Base-by-base conservation (phyloP, 1,284 basidiomycete species). In the Apiotrichum gracile region DNA sequence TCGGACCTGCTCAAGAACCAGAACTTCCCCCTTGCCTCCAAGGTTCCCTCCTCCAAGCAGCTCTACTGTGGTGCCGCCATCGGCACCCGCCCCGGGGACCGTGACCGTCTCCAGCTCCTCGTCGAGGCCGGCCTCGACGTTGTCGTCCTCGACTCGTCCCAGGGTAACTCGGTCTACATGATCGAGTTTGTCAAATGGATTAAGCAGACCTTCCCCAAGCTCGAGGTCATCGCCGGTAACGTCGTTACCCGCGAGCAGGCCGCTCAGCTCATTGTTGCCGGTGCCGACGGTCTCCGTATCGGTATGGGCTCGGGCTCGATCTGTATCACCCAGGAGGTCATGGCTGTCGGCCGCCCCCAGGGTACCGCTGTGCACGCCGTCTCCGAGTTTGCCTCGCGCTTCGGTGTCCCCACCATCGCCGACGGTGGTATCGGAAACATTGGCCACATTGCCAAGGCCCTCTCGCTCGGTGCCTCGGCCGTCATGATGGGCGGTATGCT, bases 401-500 rank as follows among this genome's bases (percentile, higher is more conserved):
- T 99, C 72, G 96, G 94, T 40, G 86, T 99, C 1, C 96, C 94
- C 9, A 91, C 96, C 65, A 89, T 97, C 61, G 94, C 96, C n/a
- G 96, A 99, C 72, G 94, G 94, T 51, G 94, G 96, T 52, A 87
- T 99, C 65, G 78, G 85, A 47, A 98, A 98, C 74, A 90, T 98
- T 33, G 94, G 94, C 0, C 94, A 99, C 76, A 89, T 97, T 66
- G 92, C 97, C 71, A 99, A 99, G 79, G 94, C 94, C 3, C 78
- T 98, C 44, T 81, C 91, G 5, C 83, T 99, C 25, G 94, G 94
- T 55, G 94, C 94, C 6, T 85, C 86, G 25, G 93, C 91, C 8
- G 92, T 97, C 58, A 98, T 98, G 94, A 97, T 98, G 94, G 94
- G 94, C 49, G 89, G 92, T 24, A 77, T 98, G 51, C 81, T 99